These are phyloP conservation scores for Phyllosticta ampelicida DNA, from an alignment of 2,329 filamentous ascomycete species.

Conservation along the genomic window DNA sequence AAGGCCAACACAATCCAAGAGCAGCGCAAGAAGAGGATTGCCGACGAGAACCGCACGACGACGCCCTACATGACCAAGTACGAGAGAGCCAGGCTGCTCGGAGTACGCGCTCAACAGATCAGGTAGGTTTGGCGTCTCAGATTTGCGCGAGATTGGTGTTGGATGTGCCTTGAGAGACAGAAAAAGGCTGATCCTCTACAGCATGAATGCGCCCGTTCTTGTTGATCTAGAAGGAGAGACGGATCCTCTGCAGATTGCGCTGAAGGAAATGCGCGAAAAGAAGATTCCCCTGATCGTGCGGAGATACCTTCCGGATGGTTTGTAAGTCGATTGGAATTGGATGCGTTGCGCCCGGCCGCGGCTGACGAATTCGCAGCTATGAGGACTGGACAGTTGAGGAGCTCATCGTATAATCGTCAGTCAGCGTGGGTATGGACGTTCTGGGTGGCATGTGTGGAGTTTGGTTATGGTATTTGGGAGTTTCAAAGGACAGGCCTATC, in stretches of 20 bases:
- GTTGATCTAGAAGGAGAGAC: conserved; percentile 97
- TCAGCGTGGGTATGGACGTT: conserved; percentile 6
- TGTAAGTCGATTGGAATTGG: conserved; percentile 47
- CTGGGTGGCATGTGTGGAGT: conserved; percentile 16
- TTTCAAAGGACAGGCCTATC: conserved; percentile 20
- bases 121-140: conserved; percentile 48
- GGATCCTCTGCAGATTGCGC: conserved; percentile 91
- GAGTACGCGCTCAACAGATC: conserved; percentile 89
- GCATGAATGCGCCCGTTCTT: conserved; percentile 94
- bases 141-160: background rate
- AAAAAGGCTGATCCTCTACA: conserved; percentile 26
- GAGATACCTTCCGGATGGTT: conserved; percentile 93
- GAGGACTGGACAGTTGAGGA: conserved; percentile 99
- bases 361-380: conserved; percentile 49
- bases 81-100: conserved; percentile 84
- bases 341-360: background rate
- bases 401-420: conserved; percentile 42
- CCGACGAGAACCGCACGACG: conserved; percentile 76
- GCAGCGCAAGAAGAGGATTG: conserved; percentile 71
- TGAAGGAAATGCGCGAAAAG: conserved; percentile 96
- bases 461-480: conserved; percentile 25
- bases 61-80: conserved; percentile 99
- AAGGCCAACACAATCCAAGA: conserved; percentile 45
- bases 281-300: conserved; percentile 95
- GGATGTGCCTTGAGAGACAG: background rate